These are phyloP conservation scores for Grigorovia humatica DNA, from an alignment of 805 yeast genomes.

Conservation along the genomic window DNA sequence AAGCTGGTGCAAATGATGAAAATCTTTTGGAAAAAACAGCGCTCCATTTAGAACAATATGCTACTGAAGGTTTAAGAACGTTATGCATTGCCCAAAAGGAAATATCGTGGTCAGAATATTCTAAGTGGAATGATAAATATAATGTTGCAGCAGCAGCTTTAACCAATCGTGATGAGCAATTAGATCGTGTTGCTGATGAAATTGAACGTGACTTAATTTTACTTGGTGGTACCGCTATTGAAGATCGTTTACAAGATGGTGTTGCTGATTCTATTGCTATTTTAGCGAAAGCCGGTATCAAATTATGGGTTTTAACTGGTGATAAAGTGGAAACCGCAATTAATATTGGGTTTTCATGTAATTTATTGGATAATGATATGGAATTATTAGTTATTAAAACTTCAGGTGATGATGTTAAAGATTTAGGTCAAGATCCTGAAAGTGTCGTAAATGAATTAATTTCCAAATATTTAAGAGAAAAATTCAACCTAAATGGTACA, in stretches of 20 bases:
- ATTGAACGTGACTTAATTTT: constrained; percentile 57
- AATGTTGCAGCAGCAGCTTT: constrained; percentile 56
- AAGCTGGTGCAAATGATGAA: constrained; percentile 32
- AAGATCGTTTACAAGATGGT: constrained; percentile 77
- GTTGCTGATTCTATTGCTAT: constrained; percentile 72
- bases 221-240: constrained; percentile 80
- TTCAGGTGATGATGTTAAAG: constrained; percentile 43
- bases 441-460: constrained; percentile 39
- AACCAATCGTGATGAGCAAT: constrained; percentile 54
- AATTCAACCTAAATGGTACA: constrained; percentile 51
- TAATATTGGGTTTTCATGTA: constrained; percentile 80
- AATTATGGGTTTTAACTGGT: constrained; percentile 80
- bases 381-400: constrained; percentile 48
- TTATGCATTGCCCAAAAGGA: constrained; percentile 69
- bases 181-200: constrained; percentile 66
- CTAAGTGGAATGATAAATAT: constrained; percentile 53
- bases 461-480: constrained; percentile 40
- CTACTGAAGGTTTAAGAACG: constrained; percentile 77
- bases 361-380: constrained; percentile 66
- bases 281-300: constrained; percentile 67
- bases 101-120: constrained; percentile 50
- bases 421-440: constrained; percentile 32
- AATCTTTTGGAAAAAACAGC: constrained; percentile 53
- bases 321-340: constrained; percentile 87
- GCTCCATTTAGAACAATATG: constrained; percentile 62